Conservation (phyloP, 371 early-diverging fungal genomes). For the Mortierella sp. region DNA sequence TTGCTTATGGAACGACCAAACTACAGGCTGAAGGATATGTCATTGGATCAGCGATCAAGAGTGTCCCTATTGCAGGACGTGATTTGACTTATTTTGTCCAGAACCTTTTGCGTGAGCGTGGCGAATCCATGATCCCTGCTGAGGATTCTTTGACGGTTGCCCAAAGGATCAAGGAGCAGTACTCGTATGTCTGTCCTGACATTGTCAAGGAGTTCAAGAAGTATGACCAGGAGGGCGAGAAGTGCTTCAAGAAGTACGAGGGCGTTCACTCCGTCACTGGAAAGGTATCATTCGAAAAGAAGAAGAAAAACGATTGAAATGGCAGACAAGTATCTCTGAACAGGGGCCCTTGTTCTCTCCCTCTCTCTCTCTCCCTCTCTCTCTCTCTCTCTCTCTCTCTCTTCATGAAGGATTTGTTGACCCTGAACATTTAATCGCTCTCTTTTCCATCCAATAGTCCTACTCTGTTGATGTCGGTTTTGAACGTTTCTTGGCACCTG, state of each 20-base stretch:
- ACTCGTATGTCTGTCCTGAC: conserved; percentile 96
- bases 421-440: no score
- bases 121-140: conserved; percentile 93
- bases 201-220: conserved; percentile 96
- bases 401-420: no score
- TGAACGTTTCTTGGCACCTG: conserved; percentile 98
- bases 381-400: no score
- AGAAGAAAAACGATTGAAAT: no score
- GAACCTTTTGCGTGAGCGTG: conserved; percentile 94
- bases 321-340: not conserved
- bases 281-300: conserved; percentile 61
- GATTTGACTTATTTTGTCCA: conserved; percentile 98
- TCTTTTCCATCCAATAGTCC: conserved; percentile 61
- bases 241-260: conserved; percentile 88
- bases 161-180: conserved; percentile 94
- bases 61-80: conserved; percentile 97
- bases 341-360: no score
- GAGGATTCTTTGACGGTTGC: conserved; percentile 96
- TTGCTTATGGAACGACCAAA: not conserved
- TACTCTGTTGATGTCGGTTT: conserved; percentile 96
- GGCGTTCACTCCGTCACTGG: conserved; percentile 88
- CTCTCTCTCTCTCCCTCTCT: no score
- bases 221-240: conserved; percentile 89
- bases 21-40: conserved; percentile 96
- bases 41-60: conserved; percentile 96